These are phyloP conservation scores for Starmerella apicola DNA, from an alignment of 805 yeast species.

Conservation along the genomic window DNA sequence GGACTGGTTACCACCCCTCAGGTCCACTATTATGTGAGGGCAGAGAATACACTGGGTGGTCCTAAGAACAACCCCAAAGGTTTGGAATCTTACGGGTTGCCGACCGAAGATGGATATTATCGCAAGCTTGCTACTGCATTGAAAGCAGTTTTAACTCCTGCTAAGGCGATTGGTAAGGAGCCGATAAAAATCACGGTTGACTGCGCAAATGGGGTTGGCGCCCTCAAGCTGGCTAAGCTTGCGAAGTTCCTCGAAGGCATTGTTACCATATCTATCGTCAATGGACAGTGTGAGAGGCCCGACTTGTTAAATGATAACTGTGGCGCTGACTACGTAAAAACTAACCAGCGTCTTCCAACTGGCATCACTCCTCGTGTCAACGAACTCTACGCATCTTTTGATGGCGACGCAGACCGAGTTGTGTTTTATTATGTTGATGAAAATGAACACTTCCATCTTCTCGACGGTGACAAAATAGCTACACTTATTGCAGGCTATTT, in stretches of 20 bases:
- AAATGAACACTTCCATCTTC: slow-evolving; percentile 27
- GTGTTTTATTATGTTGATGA: slow-evolving; percentile 46
- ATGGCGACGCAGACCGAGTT: slow-evolving; percentile 95
- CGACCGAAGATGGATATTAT: slow-evolving; percentile 60
- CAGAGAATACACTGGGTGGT: slow-evolving; percentile 43
- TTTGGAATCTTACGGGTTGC: slow-evolving; percentile 40
- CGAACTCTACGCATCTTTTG: slow-evolving; percentile 67
- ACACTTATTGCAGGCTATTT: slow-evolving; percentile 65
- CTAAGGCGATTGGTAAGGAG: slow-evolving; percentile 15
- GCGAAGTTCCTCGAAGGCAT: slow-evolving; percentile 33
- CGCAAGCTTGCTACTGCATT: slow-evolving; percentile 46
- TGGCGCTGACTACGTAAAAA: slow-evolving; percentile 94
- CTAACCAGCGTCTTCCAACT: slow-evolving; percentile 66
- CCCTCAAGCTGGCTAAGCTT: slow-evolving; percentile 49
- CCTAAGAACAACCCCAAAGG: slow-evolving; percentile 21
- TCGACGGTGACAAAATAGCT: slow-evolving; percentile 92
- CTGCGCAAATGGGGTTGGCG: slow-evolving; percentile 97
- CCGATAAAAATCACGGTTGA: slow-evolving; percentile 52
- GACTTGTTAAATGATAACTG: slow-evolving; percentile 57
- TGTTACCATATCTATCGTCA: slow-evolving; percentile 35
- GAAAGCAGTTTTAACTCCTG: slow-evolving; percentile 26
- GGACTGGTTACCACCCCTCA: slow-evolving; percentile 87
- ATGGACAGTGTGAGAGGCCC: slow-evolving; percentile 44
- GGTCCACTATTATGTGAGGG: slow-evolving; percentile 72
- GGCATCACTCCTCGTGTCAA: slow-evolving; percentile 36